Conservation (phyloP, 345 rosid genomes). For the Xanthoceras sorbifolium region DNA sequence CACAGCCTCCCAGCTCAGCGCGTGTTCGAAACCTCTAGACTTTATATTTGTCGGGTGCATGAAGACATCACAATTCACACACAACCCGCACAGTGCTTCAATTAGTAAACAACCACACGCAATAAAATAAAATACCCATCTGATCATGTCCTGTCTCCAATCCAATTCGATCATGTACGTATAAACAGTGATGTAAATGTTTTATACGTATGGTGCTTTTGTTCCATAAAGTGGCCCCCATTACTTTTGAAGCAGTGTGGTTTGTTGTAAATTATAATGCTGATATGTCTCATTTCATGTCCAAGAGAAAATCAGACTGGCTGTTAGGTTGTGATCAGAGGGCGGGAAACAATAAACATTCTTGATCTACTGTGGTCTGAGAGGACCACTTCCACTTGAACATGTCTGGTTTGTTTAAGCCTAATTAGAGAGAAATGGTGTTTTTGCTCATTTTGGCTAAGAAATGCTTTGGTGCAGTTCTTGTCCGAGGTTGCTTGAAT, state of each 20-base stretch:
- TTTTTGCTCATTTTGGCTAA: slow-evolving; percentile 6
- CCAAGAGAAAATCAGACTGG: background rate
- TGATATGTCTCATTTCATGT: too few species aligned
- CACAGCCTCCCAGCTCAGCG: slow-evolving; percentile 31
- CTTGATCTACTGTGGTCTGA: slow-evolving; percentile 4
- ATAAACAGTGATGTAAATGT: background rate
- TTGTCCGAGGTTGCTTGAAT: slow-evolving; percentile 24
- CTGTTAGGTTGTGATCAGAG: background rate
- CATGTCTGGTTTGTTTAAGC: slow-evolving; percentile 4
- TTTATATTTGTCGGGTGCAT: slow-evolving; percentile 17
- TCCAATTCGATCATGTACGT: background rate
- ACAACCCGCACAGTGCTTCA: background rate
- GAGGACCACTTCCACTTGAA: slow-evolving; percentile 9
- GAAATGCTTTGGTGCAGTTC: slow-evolving; percentile 27
- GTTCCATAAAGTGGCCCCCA: slow-evolving; percentile 9
- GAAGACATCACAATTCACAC: slow-evolving; percentile 9
- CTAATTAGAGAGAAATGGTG: background rate
- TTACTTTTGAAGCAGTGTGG: background rate
- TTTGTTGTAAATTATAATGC: background rate
- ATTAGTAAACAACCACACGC: background rate
- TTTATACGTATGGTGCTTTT: background rate
- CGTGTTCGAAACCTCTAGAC: slow-evolving; percentile 30
- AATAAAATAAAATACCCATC: background rate
- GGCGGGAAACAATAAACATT: background rate
- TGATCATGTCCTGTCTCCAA: background rate